These are phyloP conservation scores for Seiridium unicorne DNA, from an alignment of 2,329 filamentous ascomycete species.

Conservation along the genomic window DNA sequence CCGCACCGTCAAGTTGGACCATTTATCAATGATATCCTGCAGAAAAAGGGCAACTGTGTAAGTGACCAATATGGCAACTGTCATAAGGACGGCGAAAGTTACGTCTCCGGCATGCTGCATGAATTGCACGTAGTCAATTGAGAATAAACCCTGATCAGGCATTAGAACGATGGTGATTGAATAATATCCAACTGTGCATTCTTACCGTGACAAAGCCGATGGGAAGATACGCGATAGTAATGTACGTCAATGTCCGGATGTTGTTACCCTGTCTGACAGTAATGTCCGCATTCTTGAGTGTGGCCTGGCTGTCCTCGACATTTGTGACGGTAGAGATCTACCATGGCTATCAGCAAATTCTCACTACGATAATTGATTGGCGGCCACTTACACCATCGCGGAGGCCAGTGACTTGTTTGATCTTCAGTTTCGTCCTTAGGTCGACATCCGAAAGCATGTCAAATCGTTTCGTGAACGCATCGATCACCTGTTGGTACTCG, in stretches of 20 bases:
- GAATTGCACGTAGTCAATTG: not conserved
- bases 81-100: not conserved
- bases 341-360: not conserved
- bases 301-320: not conserved
- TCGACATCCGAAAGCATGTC: slow-evolving; percentile 1
- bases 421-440: slow-evolving; percentile 2
- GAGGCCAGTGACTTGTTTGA: slow-evolving; percentile 1
- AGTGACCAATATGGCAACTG: not conserved
- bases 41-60: not conserved
- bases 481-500: not conserved
- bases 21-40: not conserved
- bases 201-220: slow-evolving; percentile 2
- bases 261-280: not conserved
- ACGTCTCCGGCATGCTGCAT: not conserved
- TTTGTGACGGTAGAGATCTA: slow-evolving; percentile 2
- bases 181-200: not conserved
- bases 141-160: not conserved
- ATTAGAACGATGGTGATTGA: not conserved
- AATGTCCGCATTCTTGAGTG: not conserved
- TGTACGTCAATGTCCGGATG: not conserved
- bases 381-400: not conserved
- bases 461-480: slow-evolving; percentile 1
- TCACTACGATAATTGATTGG: not conserved
- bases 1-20: not conserved
- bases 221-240: not conserved